These are phyloP conservation scores for Botryosphaeria dothidea DNA, from an alignment of 2,329 filamentous ascomycete species.

Conservation along the genomic window DNA sequence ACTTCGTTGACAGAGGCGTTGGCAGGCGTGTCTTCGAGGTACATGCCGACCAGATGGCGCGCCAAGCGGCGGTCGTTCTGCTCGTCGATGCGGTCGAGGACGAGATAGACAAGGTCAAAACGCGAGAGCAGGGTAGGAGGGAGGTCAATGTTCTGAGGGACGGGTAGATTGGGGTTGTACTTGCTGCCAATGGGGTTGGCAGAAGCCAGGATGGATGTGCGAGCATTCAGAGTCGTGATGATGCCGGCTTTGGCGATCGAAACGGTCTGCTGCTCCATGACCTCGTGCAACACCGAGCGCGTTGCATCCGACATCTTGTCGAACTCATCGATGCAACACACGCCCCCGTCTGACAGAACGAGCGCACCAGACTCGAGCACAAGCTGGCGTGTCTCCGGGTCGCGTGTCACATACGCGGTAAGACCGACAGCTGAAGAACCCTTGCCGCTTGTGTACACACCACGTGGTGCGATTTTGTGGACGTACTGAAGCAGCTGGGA, in stretches of 20 bases:
- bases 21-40: slow-evolving; percentile 90
- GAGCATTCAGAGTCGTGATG: slow-evolving; percentile 87
- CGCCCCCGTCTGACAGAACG: slow-evolving; percentile 72
- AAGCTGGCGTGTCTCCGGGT: slow-evolving; percentile 71
- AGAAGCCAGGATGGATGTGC: slow-evolving; percentile 93
- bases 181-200: slow-evolving; percentile 98
- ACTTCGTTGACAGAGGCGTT: slow-evolving; percentile 79
- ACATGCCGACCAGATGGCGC: slow-evolving; percentile 92
- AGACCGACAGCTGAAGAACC: slow-evolving; percentile 75
- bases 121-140: slow-evolving; percentile 91
- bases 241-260: slow-evolving; percentile 78
- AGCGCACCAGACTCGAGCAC: slow-evolving; percentile 75
- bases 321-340: slow-evolving; percentile 79
- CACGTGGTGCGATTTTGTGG: slow-evolving; percentile 93
- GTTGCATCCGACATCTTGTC: slow-evolving; percentile 79
- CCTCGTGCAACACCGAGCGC: slow-evolving; percentile 73
- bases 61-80: slow-evolving; percentile 84
- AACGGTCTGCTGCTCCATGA: slow-evolving; percentile 80
- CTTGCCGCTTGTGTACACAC: slow-evolving; percentile 75
- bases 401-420: slow-evolving; percentile 74
- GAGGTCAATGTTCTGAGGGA: slow-evolving; percentile 97
- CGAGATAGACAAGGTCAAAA: slow-evolving; percentile 96
- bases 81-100: slow-evolving; percentile 92
- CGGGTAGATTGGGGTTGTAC: slow-evolving; percentile 93
- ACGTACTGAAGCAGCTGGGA: slow-evolving; percentile 94